These are phyloP conservation scores for Globisporangium abappressorium DNA, from an alignment of 352 stramenopile genomes.

Conservation along the genomic window DNA sequence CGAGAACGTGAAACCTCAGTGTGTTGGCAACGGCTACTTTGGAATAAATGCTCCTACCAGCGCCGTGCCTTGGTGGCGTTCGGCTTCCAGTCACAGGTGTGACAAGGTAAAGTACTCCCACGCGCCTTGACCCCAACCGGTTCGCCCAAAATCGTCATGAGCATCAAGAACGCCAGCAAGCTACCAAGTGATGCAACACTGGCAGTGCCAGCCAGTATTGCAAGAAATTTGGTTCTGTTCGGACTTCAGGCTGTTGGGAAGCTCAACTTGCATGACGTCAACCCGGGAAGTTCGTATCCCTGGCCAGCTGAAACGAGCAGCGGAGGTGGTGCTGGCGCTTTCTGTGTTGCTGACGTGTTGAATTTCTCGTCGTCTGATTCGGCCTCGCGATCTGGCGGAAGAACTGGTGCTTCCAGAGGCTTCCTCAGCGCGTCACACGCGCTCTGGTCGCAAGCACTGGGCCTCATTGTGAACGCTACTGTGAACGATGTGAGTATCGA, in stretches of 20 bases:
- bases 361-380: constrained; percentile 5
- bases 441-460: not conserved
- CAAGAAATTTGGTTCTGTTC: not conserved
- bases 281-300: too few species aligned
- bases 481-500: constrained; percentile 3
- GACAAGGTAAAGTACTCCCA: constrained; percentile 8
- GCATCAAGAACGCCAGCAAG: not conserved
- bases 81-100: constrained; percentile 15
- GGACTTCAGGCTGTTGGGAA: not conserved
- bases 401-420: not conserved
- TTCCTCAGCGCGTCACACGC: constrained; percentile 2
- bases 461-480: not conserved
- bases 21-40: not conserved
- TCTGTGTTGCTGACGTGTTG: not conserved
- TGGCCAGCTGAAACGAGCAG: too few species aligned
- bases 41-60: not conserved
- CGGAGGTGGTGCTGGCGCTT: too few species aligned
- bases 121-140: not conserved
- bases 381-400: not conserved
- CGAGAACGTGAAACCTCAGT: not conserved
- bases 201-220: not conserved
- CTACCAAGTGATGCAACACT: not conserved
- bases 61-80: constrained; percentile 7
- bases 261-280: not conserved
- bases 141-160: constrained; percentile 11